phyloP scores from a whole-genome alignment of 805 yeast species.

The Lipomyces mesembrius region DNA sequence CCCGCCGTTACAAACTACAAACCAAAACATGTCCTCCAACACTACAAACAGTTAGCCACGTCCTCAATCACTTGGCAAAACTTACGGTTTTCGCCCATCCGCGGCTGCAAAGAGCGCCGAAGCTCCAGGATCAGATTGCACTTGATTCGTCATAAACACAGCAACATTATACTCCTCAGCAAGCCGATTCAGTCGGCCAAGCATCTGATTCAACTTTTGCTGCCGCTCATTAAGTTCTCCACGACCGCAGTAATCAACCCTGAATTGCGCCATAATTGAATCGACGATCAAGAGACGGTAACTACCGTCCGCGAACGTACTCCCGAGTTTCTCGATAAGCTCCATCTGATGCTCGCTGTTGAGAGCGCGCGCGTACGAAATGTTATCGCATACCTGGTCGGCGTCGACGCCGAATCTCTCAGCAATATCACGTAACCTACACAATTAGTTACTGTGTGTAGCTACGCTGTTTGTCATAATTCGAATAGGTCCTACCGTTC shows the following conservation, averaged over 20 bases:
- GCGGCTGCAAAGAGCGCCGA: constrained; percentile 77
- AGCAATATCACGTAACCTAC: constrained; percentile 63
- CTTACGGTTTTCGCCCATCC: constrained; percentile 75
- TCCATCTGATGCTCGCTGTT: constrained; percentile 82
- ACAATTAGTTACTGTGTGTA: not conserved
- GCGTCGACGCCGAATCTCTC: constrained; percentile 70
- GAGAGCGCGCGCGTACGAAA: constrained; percentile 74
- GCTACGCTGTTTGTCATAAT: too few species aligned
- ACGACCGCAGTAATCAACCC: constrained; percentile 79
- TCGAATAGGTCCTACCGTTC: constrained; percentile 45
- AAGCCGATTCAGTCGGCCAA: constrained; percentile 58
- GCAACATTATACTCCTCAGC: constrained; percentile 82
- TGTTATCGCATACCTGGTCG: constrained; percentile 60
- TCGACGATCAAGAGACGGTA: constrained; percentile 66
- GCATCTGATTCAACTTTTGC: constrained; percentile 66
- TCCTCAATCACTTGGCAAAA: constrained; percentile 9
- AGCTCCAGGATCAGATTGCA: constrained; percentile 85
- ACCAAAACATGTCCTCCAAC: constrained; percentile 81
- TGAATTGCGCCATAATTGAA: constrained; percentile 77
- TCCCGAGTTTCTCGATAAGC: constrained; percentile 67
- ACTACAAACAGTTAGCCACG: constrained; percentile 34
- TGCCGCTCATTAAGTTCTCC: constrained; percentile 80
- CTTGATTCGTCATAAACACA: constrained; percentile 71
- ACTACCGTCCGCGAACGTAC: constrained; percentile 67
- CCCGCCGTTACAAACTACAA: constrained; percentile 3